Percentiles rank a stretch among this genome's conserved stretches.
Evolutionary conservation across 805 yeast species (phyloP).

Genomic region (Sugiyamaella lignohabitans): DNA sequence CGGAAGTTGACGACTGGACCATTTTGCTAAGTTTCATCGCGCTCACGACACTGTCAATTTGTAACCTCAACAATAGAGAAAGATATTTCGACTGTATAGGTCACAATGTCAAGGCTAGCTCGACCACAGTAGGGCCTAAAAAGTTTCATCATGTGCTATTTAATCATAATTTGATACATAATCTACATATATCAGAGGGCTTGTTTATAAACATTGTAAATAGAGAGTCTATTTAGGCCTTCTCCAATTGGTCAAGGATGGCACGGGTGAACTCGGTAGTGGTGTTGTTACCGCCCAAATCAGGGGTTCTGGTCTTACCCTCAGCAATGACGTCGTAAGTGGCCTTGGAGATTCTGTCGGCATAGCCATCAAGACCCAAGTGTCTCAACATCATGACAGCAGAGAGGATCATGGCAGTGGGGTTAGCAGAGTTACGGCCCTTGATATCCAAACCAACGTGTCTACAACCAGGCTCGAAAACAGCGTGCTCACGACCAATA

Average conservation of each 20-base stretch:
- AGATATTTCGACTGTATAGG: too few species aligned
- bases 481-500: conserved; percentile 96
- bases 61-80: too few species aligned
- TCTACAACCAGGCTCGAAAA: conserved; percentile 99
- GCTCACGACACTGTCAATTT: too few species aligned
- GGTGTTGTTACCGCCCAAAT: conserved; percentile 83
- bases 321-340: conserved; percentile 86
- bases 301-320: conserved; percentile 78
- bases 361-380: conserved; percentile 77
- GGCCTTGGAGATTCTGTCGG: conserved; percentile 82
- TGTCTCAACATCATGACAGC: conserved; percentile 91
- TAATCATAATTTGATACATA: too few species aligned
- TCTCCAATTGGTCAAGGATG: conserved; percentile 61
- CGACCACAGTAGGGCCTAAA: too few species aligned
- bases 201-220: too few species aligned
- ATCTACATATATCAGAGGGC: too few species aligned
- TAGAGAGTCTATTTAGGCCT: too few species aligned
- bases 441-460: conserved; percentile 96
- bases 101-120: too few species aligned
- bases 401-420: conserved; percentile 94
- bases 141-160: too few species aligned
- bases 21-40: too few species aligned
- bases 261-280: conserved; percentile 96
- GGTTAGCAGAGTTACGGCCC: conserved; percentile 94
- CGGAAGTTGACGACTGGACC: too few species aligned